Evolutionary conservation across 345 rosid species (phyloP).

Genomic region (Murraya paniculata): DNA sequence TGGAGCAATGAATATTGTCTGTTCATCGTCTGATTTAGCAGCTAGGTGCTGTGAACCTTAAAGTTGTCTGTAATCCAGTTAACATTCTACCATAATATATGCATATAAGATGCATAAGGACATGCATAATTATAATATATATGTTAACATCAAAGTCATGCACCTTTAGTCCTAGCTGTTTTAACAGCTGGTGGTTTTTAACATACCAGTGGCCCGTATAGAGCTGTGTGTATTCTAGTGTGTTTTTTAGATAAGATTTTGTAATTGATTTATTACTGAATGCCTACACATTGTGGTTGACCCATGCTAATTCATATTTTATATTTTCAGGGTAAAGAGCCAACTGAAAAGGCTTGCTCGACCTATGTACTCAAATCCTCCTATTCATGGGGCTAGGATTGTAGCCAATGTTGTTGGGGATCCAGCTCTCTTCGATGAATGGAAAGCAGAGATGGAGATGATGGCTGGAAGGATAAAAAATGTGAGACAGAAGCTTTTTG

Average conservation of each 20-base stretch:
- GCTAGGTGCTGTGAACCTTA: constrained; percentile 44
- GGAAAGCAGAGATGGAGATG: constrained; percentile 97
- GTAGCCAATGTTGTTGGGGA: constrained; percentile 91
- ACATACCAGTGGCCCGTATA: neutral
- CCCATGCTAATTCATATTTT: neutral
- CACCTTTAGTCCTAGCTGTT: neutral
- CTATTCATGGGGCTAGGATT: constrained; percentile 90
- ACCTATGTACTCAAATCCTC: constrained; percentile 98
- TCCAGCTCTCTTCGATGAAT: constrained; percentile 71
- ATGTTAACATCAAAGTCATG: neutral
- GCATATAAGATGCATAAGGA: neutral
- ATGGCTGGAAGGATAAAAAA: constrained; percentile 97
- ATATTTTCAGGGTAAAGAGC: constrained; percentile 82
- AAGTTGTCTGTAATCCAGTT: neutral
- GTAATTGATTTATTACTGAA: neutral
- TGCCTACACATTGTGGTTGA: neutral
- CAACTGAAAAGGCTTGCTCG: constrained; percentile 94
- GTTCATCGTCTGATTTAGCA: constrained; percentile 85
- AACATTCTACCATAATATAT: neutral
- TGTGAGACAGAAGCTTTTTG: constrained; percentile 72
- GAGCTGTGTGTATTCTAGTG: neutral
- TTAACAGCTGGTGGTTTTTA: neutral
- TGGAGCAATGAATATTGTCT: constrained; percentile 86
- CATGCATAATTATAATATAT: neutral
- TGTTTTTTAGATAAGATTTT: neutral